Evolutionary conservation across 2,329 filamentous ascomycete genomes (phyloP).

Genomic region (Blastomyces gilchristii): DNA sequence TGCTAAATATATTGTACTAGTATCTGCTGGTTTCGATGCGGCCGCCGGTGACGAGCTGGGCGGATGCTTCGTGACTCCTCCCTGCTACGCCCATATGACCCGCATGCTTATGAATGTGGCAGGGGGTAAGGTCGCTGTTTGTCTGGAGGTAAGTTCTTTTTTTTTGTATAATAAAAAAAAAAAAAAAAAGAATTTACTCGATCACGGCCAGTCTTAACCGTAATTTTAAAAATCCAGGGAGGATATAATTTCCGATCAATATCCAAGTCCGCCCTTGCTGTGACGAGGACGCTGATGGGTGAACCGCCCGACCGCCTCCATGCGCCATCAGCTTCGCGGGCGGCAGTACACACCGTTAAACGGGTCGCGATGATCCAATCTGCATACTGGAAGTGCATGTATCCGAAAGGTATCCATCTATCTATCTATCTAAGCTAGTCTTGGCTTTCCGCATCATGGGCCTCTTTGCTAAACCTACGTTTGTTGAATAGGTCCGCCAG

Average conservation of each 20-base stretch:
- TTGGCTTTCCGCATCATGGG: background rate
- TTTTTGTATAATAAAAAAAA: too few relatives aligned
- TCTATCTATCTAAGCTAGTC: constrained; percentile 13
- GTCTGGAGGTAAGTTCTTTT: constrained; percentile 52
- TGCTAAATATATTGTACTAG: constrained; percentile 25
- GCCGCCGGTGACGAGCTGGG: constrained; percentile 88
- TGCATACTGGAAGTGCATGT: constrained; percentile 78
- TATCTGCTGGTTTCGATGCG: constrained; percentile 92
- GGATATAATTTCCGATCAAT: constrained; percentile 93
- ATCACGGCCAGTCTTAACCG: background rate
- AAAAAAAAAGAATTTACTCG: too few relatives aligned
- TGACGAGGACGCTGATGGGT: constrained; percentile 88
- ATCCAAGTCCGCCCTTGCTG: constrained; percentile 80
- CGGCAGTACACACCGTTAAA: constrained; percentile 47
- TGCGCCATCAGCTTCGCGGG: constrained; percentile 38
- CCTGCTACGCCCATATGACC: constrained; percentile 96
- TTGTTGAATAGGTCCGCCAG: constrained; percentile 16
- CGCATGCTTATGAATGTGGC: constrained; percentile 97
- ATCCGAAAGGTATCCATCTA: constrained; percentile 46
- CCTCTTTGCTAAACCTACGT: background rate
- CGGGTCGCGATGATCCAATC: constrained; percentile 51
- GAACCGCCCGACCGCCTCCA: constrained; percentile 64
- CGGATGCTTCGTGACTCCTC: constrained; percentile 80
- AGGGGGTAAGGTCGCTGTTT: constrained; percentile 79
- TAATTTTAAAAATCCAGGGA: constrained; percentile 39